Conservation (phyloP, 805 yeast genomes). For the Sugiyamaella marilandica region DNA sequence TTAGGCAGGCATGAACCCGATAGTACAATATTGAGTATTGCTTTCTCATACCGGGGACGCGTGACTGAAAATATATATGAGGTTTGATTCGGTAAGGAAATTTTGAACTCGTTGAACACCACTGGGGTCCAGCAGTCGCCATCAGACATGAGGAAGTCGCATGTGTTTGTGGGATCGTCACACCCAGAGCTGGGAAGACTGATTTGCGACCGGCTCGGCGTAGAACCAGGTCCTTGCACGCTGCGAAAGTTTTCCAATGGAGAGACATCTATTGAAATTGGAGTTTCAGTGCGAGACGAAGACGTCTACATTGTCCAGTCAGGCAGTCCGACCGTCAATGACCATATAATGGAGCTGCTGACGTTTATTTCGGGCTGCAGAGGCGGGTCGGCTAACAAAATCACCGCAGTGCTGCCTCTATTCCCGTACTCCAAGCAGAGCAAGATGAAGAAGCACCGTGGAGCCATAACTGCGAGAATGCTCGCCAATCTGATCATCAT, state of each 20-base stretch:
- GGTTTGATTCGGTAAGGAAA: not conserved
- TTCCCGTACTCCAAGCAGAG: slow-evolving; percentile 96
- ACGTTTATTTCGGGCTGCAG: slow-evolving; percentile 92
- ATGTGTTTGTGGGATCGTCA: slow-evolving; percentile 92
- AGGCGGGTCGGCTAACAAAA: slow-evolving; percentile 97
- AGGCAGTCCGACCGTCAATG: slow-evolving; percentile 82
- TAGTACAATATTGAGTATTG: too few relatives aligned
- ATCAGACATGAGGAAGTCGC: slow-evolving; percentile 82
- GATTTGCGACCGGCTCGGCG: slow-evolving; percentile 87
- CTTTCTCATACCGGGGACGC: not conserved
- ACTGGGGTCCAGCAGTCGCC: not conserved
- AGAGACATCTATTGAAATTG: slow-evolving; percentile 93
- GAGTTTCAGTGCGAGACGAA: slow-evolving; percentile 93
- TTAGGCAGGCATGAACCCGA: too few relatives aligned
- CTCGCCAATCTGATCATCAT: slow-evolving; percentile 88
- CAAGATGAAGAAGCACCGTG: slow-evolving; percentile 98
- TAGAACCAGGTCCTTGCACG: slow-evolving; percentile 89
- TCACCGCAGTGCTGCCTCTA: slow-evolving; percentile 95
- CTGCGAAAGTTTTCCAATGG: slow-evolving; percentile 93
- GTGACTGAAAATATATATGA: not conserved
- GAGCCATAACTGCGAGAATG: slow-evolving; percentile 97
- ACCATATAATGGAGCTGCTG: slow-evolving; percentile 92
- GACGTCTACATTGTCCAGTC: slow-evolving; percentile 92
- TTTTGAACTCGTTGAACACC: not conserved
- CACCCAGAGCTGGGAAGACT: slow-evolving; percentile 91